Percentiles rank a stretch among this genome's conserved stretches.
Evolutionary conservation across 208 protist species (phyloP).

Genomic region (Porcisia deanei): DNA sequence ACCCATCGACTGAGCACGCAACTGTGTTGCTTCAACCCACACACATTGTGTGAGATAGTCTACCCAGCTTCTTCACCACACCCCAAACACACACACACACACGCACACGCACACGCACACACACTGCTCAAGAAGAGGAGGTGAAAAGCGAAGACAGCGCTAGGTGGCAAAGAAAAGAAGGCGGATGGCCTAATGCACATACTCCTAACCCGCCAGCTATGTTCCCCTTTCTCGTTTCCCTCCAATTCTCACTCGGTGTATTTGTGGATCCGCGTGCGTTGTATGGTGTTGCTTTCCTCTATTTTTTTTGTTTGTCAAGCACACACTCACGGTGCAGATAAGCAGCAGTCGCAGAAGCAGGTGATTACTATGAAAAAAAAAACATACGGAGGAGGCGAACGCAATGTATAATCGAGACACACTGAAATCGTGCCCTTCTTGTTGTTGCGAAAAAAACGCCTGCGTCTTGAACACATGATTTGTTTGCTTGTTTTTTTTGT

Average conservation of each 20-base stretch:
- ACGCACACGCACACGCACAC: neutral
- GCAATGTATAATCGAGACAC: neutral
- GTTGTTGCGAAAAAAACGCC: too few species aligned
- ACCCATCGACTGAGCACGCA: neutral
- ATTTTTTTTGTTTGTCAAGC: neutral
- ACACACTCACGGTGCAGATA: neutral
- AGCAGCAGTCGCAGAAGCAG: slow-evolving; percentile 1
- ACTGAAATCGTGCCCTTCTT: neutral
- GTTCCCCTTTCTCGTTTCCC: neutral
- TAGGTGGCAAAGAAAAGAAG: neutral
- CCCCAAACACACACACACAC: neutral
- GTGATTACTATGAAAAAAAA: too few species aligned
- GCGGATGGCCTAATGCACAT: neutral
- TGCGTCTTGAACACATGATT: too few species aligned
- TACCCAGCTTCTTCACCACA: neutral
- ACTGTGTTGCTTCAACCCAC: neutral
- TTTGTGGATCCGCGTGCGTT: neutral
- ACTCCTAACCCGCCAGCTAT: too few species aligned
- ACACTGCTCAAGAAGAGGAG: neutral
- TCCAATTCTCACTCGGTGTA: neutral
- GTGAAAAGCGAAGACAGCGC: neutral
- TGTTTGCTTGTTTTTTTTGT: too few species aligned
- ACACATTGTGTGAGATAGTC: neutral
- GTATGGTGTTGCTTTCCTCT: neutral
- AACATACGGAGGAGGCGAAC: neutral